Base-by-base conservation (phyloP, 495 filamentous ascomycete species). In the Cetradonia linearis region DNA sequence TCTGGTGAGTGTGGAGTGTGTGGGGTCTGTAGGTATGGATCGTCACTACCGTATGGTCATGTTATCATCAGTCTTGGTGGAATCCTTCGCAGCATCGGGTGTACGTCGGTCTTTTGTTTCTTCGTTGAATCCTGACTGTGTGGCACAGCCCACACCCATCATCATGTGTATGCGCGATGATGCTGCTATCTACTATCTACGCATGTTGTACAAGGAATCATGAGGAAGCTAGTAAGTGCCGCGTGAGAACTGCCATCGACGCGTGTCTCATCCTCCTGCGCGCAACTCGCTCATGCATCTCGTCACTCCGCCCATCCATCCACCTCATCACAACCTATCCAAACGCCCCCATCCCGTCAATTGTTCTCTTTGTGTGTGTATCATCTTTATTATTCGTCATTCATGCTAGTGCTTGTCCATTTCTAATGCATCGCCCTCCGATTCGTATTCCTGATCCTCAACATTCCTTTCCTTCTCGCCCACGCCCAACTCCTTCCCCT, bases 401-500 rank as follows among this genome's bases (percentile, higher is more conserved):
- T 60, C 33, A 37, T 63, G 55, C 36, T 14, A 59, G 55, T 28
- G 30, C 23, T 55, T 30, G 23, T 36, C 37, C 55, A 59, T 62
- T 31, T 46, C 47, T 40, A 59, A 47, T 44, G 2, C 46, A 47
- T 49, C 40, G 40, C 58, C 52, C 40, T 63, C 56, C 11, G 30
- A 54, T 34, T 54, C 50, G n/a, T 36, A 54, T 20, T 13, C 50
- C 2, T 33, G 30, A n/a, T 54, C 50, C 31, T 54, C 50, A 20
- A 34, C 13, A 3, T 34, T 54, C 16, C n/a, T 34, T n/a, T 34
- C 50, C n/a, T 52, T 61, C 34, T 60, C 60, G 47, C 66, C 65
- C 36, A 28, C 44, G 23, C 60, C 56, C 20, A 64, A 47, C 7
- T 14, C 40, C 25, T 53, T 55, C 16, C 59, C 61, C 13, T 60